Base-by-base conservation (phyloP, 2,329 filamentous ascomycete genomes). In the Aureobasidium lini region DNA sequence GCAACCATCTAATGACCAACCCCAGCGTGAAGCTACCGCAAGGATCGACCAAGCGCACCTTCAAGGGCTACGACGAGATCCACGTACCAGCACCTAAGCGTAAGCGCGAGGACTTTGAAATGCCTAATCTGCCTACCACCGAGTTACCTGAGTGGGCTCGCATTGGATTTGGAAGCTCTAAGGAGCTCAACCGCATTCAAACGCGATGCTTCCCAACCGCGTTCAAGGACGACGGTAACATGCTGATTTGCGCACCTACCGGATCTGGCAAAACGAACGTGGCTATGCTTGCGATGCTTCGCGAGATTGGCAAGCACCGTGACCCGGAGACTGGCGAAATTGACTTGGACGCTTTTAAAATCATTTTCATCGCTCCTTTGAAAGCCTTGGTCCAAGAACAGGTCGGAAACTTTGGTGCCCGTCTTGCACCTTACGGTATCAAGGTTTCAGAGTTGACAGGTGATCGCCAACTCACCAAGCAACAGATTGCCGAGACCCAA, bases 1-100 rank as follows among this genome's bases (percentile, higher is more conserved):
- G 94, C 57, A 99, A 97, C 68, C 94, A 99, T 77, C 81, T 99
- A 44, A 99, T 97, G 93, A 97, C 94, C n/a, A 99, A 99, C 68
- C 89, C 91, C 6, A 96, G 91, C 70, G 94, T 99, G 48, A 88
- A 89, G 63, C 81, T 99, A 18, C 94, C 94, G 0, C 90, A 96
- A 71, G 94, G 94, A 10, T 96, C 94, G 2, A 96, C 90, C 0
- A 96, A 97, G 73, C 84, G 91, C 49, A 90, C 89, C 0, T 96
- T 96, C 77, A 99, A 99, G 74, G 94, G 94, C 36, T 99, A 97
- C 66, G 94, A 99, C 73, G 94, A 99, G 70, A 96, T 97, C 61
- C 94, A 99, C 70, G 92, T 99, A 4, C 94, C 94, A 7, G 84
- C 90, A 5, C 95, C 95, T 1, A 96, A 96, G 76, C 87, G 90